Evolutionary conservation across 305 asterid genomes (phyloP), one percentile per base, ranked within the genome.

Genomic region (Solanum hybrid): DNA sequence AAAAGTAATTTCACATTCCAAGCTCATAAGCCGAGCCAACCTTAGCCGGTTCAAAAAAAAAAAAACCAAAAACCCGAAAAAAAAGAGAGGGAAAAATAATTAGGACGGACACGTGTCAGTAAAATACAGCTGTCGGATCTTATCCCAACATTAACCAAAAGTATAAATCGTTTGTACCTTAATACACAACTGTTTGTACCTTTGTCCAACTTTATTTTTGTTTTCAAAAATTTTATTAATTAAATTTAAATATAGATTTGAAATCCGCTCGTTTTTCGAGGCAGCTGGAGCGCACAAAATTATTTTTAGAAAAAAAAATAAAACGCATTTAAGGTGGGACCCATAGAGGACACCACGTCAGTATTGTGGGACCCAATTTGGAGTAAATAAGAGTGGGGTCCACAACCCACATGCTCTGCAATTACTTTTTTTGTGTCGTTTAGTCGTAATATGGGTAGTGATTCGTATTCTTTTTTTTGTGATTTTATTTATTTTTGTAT

Each of bases 231-330:
- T 87, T 89, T 88, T 88, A 90, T 92, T 88, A 83, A 61, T 88
- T 46, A 90, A 88, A 90, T 92, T 92, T 86, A 89, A 92, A 92
- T 84, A 85, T 74, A 71, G 92, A 91, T 92, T 92, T 92, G 92
- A 86, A 91, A 92, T 92, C 94, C 94, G 94, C 92, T 90, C 92
- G 5, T 82, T 87, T 86, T 37, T 51, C 91, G 91, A 91, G 83
- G 93, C 92, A 92, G 94, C 94, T 92, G 94, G 92, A 88, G 93
- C 89, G 94, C 94, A 91, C 84, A 87, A 87, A 79, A 57, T 39
- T 24, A n/a, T 29, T 13, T 82, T 40, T 39, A 8, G 6, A 13
- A 24, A 40, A 81, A 11, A 80, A 37, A 8, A 20, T 0, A 20
- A 64, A 64, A 42, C 18, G 87, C 40, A 46, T 37, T 84, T 11